phyloP scores from a whole-genome alignment of 2,329 filamentous ascomycete species.

The Podosphaera xanthii region DNA sequence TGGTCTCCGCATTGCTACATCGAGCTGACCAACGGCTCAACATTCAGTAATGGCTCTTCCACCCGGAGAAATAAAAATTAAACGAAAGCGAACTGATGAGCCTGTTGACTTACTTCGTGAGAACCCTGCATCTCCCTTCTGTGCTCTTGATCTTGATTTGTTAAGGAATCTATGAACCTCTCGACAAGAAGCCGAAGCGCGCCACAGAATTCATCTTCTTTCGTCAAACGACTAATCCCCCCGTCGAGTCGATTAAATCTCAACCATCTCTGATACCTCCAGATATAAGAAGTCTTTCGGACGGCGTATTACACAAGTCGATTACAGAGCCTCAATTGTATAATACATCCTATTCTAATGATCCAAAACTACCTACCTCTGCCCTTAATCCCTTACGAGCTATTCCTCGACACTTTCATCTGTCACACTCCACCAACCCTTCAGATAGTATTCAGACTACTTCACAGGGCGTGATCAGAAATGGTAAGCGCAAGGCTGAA shows the following conservation, averaged over 20 bases:
- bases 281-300: no score
- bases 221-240: slow-evolving; percentile 7
- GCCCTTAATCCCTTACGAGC: neutral
- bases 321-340: neutral
- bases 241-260: slow-evolving; percentile 3
- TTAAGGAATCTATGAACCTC: slow-evolving; percentile 12
- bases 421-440: neutral
- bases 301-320: neutral
- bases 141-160: neutral
- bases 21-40: no score
- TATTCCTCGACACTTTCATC: neutral
- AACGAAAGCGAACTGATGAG: slow-evolving; percentile 16
- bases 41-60: slow-evolving; percentile 6
- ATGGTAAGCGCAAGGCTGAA: slow-evolving; percentile 7
- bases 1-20: no score
- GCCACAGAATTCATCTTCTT: slow-evolving; percentile 13
- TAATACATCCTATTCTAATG: neutral
- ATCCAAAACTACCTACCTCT: neutral
- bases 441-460: neutral
- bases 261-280: neutral
- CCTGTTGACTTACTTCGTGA: slow-evolving; percentile 16
- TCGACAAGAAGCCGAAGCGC: slow-evolving; percentile 10
- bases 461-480: neutral
- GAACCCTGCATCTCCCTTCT: neutral
- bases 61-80: slow-evolving; percentile 14